Evolutionary conservation across 2,329 filamentous ascomycete species (phyloP), one percentile per base, ranked within the genome.

Genomic region (Sarocladium brachiariae): DNA sequence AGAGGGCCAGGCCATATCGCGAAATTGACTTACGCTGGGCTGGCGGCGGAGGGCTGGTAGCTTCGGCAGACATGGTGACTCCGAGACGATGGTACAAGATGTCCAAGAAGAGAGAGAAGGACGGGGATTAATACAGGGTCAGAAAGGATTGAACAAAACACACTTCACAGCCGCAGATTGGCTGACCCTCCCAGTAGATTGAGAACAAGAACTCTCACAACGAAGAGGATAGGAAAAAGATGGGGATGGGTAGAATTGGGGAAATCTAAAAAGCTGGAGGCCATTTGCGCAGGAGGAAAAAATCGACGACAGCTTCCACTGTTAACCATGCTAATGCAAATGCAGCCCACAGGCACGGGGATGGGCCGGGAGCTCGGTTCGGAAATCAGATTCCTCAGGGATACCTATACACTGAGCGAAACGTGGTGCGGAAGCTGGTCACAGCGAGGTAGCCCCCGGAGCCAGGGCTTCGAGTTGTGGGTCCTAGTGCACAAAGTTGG

Each of bases 221-320:
- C n/a, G 43, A 47, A 47, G n/a, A 47, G 25, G 27, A 47, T 31
- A 47, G 24, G 27, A 33, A 47, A 47, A 47, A 33, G 43, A 47
- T 47, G 43, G 25, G 27, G 43, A 8, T 47, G 19, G 25, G 39
- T 9, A 25, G 27, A 47, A 31, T 47, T 47, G 43, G 43, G 16
- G 43, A 33, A 31, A 14, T 31, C 27, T 30, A 13, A 18, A 16
- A 47, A 33, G 43, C 27, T 31, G 27, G 43, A 47, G 27, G n/a
- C 18, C 27, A 47, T 47, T 8, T 19, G 21, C 43, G 21, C 21
- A 33, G 43, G 43, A 47, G 43, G 33, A 47, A 47, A 30, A 47
- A 47, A 47, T 11, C 43, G 43, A 47, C 43, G 25, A 47, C 43
- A 47, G 25, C 27, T 47, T 19, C 19, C 9, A 25, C 43, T 19